These are phyloP conservation scores for Elsinoe perseae DNA, from an alignment of 2,329 filamentous ascomycete genomes.

Conservation along the genomic window DNA sequence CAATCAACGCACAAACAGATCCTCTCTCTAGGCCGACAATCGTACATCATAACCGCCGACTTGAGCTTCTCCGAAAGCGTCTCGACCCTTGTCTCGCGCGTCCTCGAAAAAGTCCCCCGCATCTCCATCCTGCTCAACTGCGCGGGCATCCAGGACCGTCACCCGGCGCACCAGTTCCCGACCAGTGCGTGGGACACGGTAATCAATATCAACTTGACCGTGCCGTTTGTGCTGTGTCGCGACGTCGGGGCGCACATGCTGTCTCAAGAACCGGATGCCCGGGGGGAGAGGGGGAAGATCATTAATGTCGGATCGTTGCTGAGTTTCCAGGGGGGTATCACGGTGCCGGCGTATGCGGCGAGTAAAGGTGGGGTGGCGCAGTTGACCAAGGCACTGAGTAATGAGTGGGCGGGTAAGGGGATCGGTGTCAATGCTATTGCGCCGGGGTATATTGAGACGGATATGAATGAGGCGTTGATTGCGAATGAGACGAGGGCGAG, in stretches of 20 bases:
- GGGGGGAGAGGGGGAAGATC: slow-evolving; percentile 58
- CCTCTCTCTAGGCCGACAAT: slow-evolving; percentile 58
- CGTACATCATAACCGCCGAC: slow-evolving; percentile 61
- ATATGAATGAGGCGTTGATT: slow-evolving; percentile 83
- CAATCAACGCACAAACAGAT: slow-evolving; percentile 53
- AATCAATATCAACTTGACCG: slow-evolving; percentile 76
- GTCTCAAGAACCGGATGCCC: slow-evolving; percentile 39
- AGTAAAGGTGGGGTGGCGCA: slow-evolving; percentile 79
- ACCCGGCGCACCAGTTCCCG: slow-evolving; percentile 68
- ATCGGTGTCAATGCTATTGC: slow-evolving; percentile 83
- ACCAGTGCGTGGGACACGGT: slow-evolving; percentile 71
- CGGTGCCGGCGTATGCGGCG: slow-evolving; percentile 79
- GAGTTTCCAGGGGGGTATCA: slow-evolving; percentile 79
- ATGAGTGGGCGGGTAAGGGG: slow-evolving; percentile 76
- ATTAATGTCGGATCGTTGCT: slow-evolving; percentile 80
- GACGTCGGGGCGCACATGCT: slow-evolving; percentile 77
- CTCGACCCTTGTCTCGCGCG: slow-evolving; percentile 49
- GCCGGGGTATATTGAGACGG: slow-evolving; percentile 84
- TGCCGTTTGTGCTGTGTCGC: slow-evolving; percentile 69
- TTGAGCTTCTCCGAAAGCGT: slow-evolving; percentile 56
- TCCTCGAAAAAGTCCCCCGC: slow-evolving; percentile 55
- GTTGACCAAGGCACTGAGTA: slow-evolving; percentile 74
- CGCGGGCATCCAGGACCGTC: slow-evolving; percentile 75
- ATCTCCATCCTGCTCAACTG: slow-evolving; percentile 79
- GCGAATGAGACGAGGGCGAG: slow-evolving; percentile 60